phyloP scores from a whole-genome alignment of 2,329 filamentous ascomycete genomes.

The Ceratocystis papillata region DNA sequence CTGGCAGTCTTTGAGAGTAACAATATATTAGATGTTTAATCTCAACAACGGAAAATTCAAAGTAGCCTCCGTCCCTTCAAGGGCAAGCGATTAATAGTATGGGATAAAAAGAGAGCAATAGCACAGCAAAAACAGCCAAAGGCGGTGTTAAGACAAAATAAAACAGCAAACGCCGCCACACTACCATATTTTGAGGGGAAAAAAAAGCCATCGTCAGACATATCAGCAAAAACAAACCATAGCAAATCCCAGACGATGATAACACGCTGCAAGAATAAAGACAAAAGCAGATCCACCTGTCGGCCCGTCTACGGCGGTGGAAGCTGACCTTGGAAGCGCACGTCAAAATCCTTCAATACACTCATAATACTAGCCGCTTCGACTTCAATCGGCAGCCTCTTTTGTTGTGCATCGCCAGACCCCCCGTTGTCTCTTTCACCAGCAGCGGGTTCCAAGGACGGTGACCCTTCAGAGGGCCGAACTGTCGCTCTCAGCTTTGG shows the following conservation, averaged over 20 bases:
- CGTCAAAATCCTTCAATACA: conserved; percentile 70
- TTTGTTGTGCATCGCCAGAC: conserved; percentile 26
- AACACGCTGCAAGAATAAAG: background rate
- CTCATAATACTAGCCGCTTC: conserved; percentile 78
- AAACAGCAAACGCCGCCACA: conserved; percentile 2
- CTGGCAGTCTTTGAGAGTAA: background rate
- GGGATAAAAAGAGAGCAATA: background rate
- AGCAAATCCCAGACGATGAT: background rate
- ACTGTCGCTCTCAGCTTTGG: conserved; percentile 56
- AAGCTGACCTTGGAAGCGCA: conserved; percentile 46
- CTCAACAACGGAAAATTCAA: background rate
- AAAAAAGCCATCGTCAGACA: conserved; percentile 11
- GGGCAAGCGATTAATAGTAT: background rate
- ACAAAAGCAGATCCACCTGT: background rate
- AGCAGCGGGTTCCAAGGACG: conserved; percentile 28
- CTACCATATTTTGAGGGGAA: background rate
- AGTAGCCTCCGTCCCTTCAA: background rate
- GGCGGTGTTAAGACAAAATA: background rate
- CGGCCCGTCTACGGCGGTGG: background rate
- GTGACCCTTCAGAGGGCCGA: conserved; percentile 27
- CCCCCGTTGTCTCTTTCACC: background rate
- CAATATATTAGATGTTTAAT: background rate
- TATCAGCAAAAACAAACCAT: conserved; percentile 3
- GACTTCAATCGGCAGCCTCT: conserved; percentile 57
- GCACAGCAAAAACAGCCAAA: background rate